Evolutionary conservation across 2,329 filamentous ascomycete species (phyloP), one percentile per base, ranked within the genome.

Genomic region (Drechmeria coniospora): DNA sequence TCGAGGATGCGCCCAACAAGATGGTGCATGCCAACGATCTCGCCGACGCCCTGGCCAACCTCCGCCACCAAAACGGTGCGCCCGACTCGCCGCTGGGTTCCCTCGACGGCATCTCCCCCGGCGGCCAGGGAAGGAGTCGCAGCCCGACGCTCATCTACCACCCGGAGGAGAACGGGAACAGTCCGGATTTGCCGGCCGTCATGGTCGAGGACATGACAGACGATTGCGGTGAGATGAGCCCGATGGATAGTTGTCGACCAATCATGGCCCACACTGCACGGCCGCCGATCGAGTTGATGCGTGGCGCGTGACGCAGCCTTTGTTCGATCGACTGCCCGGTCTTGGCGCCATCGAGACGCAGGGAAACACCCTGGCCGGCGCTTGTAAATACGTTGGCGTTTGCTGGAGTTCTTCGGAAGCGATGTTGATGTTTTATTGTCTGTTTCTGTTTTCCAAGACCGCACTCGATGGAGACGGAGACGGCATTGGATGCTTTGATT

Each of bases 1-100:
- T 77, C 25, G 74, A 79, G 50, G 74, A 74, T 38, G 74, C 74
- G 4, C 74, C 74, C 32, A 79, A 79, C 50, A 77, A 75, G 53
- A 61, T 65, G 43, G 71, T 79, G 15, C 71, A 79, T 43, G 72
- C 74, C 23, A 72, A 79, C 32, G 74, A 79, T 46, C 58, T 79
- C 15, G 74, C 74, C 12, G 68, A 74, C 28, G 74, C 74, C 2
- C 54, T 79, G 23, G 65, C 72, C 9, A 71, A 67, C 51, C 53
- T 79, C 35, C 65, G 68, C 45, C 62, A 71, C 37, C 51, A 53
- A 33, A 40, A 46, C 24, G 32, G 40, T 8, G 37, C 37, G 7
- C 10, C 31, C 23, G 32, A 40, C 12, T 49, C 49, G 8, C 44
- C 51, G 25, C 22, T 50, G 22, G 49, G 46, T 21, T 47, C 47